phyloP scores from a whole-genome alignment of 768 basidiomycete genomes.

The Trametopsis cervina region DNA sequence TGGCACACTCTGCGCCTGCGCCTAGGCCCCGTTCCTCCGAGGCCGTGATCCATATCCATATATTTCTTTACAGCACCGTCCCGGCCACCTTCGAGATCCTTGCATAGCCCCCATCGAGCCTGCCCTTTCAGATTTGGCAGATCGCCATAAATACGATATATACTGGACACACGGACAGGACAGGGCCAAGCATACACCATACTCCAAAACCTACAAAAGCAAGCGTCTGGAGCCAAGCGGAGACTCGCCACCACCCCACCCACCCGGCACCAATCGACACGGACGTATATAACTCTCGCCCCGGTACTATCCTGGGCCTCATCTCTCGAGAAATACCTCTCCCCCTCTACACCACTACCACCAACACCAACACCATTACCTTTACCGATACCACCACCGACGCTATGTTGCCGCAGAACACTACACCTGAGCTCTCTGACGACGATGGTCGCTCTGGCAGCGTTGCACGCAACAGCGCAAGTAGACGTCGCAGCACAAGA shows the following conservation, averaged over 20 bases:
- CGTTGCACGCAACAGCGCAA: slow-evolving; percentile 1
- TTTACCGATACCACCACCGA: neutral
- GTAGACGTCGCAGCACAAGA: slow-evolving; percentile 21
- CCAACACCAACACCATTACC: neutral
- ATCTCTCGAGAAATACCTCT: too few relatives aligned
- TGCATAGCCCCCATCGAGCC: too few relatives aligned
- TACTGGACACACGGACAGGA: too few relatives aligned
- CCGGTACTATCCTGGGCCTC: neutral
- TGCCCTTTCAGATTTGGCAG: too few relatives aligned
- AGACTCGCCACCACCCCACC: neutral
- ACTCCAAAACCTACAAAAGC: too few relatives aligned
- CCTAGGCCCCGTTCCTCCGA: too few relatives aligned
- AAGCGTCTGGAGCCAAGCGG: neutral
- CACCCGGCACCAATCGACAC: neutral
- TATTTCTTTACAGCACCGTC: too few relatives aligned
- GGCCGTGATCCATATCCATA: too few relatives aligned
- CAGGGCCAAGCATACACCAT: too few relatives aligned
- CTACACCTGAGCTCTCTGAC: slow-evolving; percentile 22
- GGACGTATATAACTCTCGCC: slow-evolving; percentile 5
- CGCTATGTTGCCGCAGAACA: slow-evolving; percentile 18
- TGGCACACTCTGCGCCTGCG: too few relatives aligned
- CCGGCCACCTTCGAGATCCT: too few relatives aligned
- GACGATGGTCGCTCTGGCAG: slow-evolving; percentile 18
- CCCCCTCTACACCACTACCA: neutral
- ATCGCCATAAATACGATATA: too few relatives aligned